Evolutionary conservation across 495 filamentous ascomycete genomes (phyloP).

Genomic region (Penicillium subrubescens): DNA sequence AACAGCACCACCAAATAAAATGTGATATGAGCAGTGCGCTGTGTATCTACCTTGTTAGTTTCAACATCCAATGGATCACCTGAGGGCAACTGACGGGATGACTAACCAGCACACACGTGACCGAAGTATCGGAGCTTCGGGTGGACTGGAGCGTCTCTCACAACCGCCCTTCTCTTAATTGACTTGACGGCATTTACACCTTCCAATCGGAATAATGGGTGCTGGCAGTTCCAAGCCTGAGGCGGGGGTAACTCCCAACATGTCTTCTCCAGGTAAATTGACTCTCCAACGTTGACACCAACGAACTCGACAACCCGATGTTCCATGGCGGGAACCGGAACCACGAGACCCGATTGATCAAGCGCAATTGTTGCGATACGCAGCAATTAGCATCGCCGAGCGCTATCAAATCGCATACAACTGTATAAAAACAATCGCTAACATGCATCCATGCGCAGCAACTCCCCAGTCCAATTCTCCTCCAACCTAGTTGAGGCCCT

Average conservation of each 20-base stretch:
- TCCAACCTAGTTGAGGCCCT: slow-evolving; percentile 79
- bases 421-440: neutral
- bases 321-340: slow-evolving; percentile 17
- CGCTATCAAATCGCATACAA: neutral
- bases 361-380: slow-evolving; percentile 14
- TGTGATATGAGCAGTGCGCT: too few relatives aligned
- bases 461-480: slow-evolving; percentile 84
- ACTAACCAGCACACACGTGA: slow-evolving; percentile 19
- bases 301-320: slow-evolving; percentile 6
- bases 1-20: too few relatives aligned
- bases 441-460: slow-evolving; percentile 50
- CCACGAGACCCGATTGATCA: slow-evolving; percentile 12
- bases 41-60: too few relatives aligned
- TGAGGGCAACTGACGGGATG: neutral
- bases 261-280: slow-evolving; percentile 53
- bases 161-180: slow-evolving; percentile 21
- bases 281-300: slow-evolving; percentile 6
- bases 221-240: slow-evolving; percentile 55
- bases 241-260: slow-evolving; percentile 51
- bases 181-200: slow-evolving; percentile 20
- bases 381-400: neutral
- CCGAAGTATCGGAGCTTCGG: slow-evolving; percentile 31
- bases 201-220: slow-evolving; percentile 45
- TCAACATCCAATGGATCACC: too few relatives aligned
- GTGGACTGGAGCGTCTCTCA: slow-evolving; percentile 19